phyloP scores from a whole-genome alignment of 1,139 yeast genomes.

The Pneumocystis canis region DNA sequence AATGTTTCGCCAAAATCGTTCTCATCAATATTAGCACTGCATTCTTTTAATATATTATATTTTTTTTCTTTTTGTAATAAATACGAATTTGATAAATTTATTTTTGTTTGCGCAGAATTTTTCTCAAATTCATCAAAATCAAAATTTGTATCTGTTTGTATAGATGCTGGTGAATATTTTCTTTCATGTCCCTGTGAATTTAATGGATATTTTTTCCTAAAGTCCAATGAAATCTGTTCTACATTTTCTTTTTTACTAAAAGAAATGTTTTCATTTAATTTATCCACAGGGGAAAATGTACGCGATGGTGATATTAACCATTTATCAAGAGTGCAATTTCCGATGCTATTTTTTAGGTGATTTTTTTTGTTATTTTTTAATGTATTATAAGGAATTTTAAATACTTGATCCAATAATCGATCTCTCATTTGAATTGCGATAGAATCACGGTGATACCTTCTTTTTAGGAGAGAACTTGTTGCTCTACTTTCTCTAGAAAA shows the following conservation, averaged over 20 bases:
- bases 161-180: background rate
- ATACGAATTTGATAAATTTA: background rate
- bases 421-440: background rate
- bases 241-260: background rate
- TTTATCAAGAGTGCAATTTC: background rate
- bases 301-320: background rate
- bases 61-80: background rate
- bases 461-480: background rate
- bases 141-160: background rate
- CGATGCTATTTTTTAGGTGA: background rate
- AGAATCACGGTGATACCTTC: background rate
- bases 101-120: background rate
- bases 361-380: background rate
- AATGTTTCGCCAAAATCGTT: background rate
- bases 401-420: background rate
- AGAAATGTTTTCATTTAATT: background rate
- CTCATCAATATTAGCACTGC: background rate
- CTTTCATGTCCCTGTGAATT: background rate
- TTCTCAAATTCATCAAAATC: background rate
- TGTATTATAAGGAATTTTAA: background rate
- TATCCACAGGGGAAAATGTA: background rate
- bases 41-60: background rate
- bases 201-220: background rate
- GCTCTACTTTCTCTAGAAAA: background rate
- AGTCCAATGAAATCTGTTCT: background rate